Percentiles rank a stretch among this genome's conserved stretches.
Conservation (phyloP, 116 monocot genomes). For the Thalassia testudinum region DNA sequence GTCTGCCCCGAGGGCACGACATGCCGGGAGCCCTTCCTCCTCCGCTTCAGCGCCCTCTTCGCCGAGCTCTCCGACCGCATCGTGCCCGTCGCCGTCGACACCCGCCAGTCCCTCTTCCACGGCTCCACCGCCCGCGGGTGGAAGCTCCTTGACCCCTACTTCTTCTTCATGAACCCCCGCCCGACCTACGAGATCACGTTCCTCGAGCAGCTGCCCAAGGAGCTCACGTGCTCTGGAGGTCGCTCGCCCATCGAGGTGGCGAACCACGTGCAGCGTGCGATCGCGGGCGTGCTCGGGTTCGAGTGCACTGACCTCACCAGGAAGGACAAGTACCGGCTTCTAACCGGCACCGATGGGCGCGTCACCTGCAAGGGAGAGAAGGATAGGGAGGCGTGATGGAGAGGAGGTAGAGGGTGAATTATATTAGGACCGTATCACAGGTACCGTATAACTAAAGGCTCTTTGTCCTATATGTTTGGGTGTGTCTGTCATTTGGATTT, state of each 20-base stretch:
- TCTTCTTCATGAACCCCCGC: slow-evolving; percentile 91
- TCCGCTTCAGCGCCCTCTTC: slow-evolving; percentile 25
- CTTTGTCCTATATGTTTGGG: too few relatives aligned
- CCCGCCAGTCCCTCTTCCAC: slow-evolving; percentile 78
- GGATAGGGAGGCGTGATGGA: too few relatives aligned
- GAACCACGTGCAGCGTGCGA: slow-evolving; percentile 58
- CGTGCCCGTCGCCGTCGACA: slow-evolving; percentile 75
- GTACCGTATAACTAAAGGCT: too few relatives aligned
- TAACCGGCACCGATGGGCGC: slow-evolving; percentile 72
- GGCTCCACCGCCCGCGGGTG: slow-evolving; percentile 58
- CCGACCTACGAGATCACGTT: slow-evolving; percentile 90
- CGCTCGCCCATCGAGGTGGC: slow-evolving; percentile 77
- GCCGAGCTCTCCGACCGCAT: slow-evolving; percentile 35
- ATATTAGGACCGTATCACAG: too few relatives aligned
- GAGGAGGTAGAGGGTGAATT: too few relatives aligned
- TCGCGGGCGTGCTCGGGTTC: slow-evolving; percentile 49
- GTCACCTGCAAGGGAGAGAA: too few relatives aligned
- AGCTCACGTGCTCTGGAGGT: slow-evolving; percentile 62
- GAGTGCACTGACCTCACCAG: slow-evolving; percentile 82
- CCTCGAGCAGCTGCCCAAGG: slow-evolving; percentile 51
- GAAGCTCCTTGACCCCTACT: slow-evolving; percentile 81
- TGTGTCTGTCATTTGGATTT: too few relatives aligned
- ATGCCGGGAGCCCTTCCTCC: slow-evolving; percentile 39
- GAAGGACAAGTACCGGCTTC: slow-evolving; percentile 72
- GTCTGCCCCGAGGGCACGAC: slow-evolving; percentile 47